Evolutionary conservation across 164 flowering plant species (phyloP).

Genomic region (Annona cherimola): DNA sequence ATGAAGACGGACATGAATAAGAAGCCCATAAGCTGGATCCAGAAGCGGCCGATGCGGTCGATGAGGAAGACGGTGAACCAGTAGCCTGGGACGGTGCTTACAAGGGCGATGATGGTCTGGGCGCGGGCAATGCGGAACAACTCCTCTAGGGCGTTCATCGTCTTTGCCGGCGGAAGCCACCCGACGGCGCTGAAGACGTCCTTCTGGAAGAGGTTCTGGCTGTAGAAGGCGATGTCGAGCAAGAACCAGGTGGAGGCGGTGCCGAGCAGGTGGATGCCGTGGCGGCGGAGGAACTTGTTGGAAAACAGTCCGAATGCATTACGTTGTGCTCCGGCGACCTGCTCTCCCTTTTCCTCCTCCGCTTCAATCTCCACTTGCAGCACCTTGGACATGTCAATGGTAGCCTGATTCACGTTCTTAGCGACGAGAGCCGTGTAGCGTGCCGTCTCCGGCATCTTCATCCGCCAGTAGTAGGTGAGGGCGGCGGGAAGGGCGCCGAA

Average conservation of each 20-base stretch:
- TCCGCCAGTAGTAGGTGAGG: conserved; percentile 65
- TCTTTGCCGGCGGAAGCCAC: conserved; percentile 8
- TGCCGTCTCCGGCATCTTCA: conserved; percentile 65
- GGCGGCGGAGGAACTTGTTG: conserved; percentile 25
- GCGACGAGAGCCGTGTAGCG: conserved; percentile 70
- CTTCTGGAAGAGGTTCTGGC: conserved; percentile 39
- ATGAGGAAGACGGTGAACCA: conserved; percentile 50
- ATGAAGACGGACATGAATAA: conserved; percentile 75
- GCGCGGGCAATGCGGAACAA: conserved; percentile 29
- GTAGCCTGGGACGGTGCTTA: conserved; percentile 46
- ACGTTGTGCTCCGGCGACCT: not conserved
- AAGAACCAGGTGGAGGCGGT: conserved; percentile 48
- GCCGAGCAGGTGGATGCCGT: conserved; percentile 40
- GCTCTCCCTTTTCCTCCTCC: conserved; percentile 25
- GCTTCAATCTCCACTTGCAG: conserved; percentile 27
- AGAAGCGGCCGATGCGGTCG: conserved; percentile 50
- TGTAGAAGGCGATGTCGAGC: conserved; percentile 43
- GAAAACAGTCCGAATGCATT: conserved; percentile 17
- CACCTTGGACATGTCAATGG: conserved; percentile 38
- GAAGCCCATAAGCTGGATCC: conserved; percentile 70
- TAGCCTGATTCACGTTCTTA: conserved; percentile 41
- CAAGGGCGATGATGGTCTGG: conserved; percentile 35
- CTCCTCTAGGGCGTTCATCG: conserved; percentile 38
- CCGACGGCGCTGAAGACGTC: conserved; percentile 39
- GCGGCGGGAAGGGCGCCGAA: conserved; percentile 60